Evolutionary conservation across 768 basidiomycete species (phyloP).

Genomic region (Megacollybia marginata): DNA sequence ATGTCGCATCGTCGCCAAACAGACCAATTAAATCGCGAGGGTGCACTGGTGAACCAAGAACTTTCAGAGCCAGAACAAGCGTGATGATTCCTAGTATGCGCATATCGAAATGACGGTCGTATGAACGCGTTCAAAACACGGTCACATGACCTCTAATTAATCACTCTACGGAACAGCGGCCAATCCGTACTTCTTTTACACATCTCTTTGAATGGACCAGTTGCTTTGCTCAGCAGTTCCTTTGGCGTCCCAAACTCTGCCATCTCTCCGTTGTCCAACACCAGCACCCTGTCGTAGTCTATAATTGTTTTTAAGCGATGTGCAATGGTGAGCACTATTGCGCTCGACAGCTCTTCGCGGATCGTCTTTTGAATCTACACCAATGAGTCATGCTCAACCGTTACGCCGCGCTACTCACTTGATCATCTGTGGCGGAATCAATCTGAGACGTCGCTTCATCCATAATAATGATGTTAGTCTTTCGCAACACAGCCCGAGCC

Average conservation of each 20-base stretch:
- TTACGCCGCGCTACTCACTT: conserved; percentile 27
- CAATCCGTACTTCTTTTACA: conserved; percentile 56
- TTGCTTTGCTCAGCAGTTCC: conserved; percentile 41
- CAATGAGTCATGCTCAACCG: not conserved
- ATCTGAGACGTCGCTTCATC: conserved; percentile 79
- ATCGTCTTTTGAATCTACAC: conserved; percentile 64
- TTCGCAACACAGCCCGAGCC: conserved; percentile 59
- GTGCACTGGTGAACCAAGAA: not conserved
- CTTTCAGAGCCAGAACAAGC: too few relatives aligned
- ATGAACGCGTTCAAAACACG: too few relatives aligned
- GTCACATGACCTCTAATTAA: too few relatives aligned
- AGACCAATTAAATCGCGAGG: not conserved
- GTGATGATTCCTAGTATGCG: too few relatives aligned
- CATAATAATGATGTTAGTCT: conserved; percentile 63
- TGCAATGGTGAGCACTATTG: conserved; percentile 80
- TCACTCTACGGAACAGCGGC: conserved; percentile 21
- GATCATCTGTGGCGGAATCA: conserved; percentile 61
- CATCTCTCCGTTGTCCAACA: conserved; percentile 65
- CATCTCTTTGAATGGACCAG: conserved; percentile 62
- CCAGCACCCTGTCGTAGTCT: conserved; percentile 67
- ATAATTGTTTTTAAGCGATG: conserved; percentile 74
- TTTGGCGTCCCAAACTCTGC: conserved; percentile 71
- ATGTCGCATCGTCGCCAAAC: not conserved
- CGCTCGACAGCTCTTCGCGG: conserved; percentile 59
- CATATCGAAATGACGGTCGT: too few relatives aligned